Base-by-base conservation (phyloP, 139 green algal genomes). In the Microglena sp. region DNA sequence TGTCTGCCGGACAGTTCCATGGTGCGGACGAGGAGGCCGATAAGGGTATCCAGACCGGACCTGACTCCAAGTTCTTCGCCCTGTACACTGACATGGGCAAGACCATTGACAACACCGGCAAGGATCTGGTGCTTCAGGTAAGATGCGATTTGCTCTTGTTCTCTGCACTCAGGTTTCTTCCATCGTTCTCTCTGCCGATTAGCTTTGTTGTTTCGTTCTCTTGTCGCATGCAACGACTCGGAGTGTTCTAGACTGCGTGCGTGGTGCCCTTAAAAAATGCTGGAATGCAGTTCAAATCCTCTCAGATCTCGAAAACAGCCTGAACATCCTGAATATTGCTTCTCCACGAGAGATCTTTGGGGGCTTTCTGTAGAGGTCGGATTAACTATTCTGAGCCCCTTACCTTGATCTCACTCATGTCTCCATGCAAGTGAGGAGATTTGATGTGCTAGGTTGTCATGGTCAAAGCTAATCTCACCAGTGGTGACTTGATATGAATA, bases 41-140 rank as follows among this genome's bases (percentile, higher is more conserved):
- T 62, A 88, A 88, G 69, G 84, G 89, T 45, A 89, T 95, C 55
- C 74, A 93, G 76, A 95, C 89, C 0, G 67, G 55, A 4, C 82
- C 82, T 3, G 89, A 95, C 71, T 81, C 76, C 33, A 83, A 87
- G 44, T 95, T 90, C 74, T 92, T 81, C 75, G 77, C 87, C 7
- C 79, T 78, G 8, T 88, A 73, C 45, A 45, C 82, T 1, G 62
- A 77, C 50, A 44, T 94, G 27, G 56, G 71, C 33, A 77, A 90
- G 57, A 45, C 71, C 1, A 86, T 93, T 46, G 76, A 80, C 64
- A 95, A 93, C 78, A 80, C 84, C 31, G 84, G 64, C 68, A 95
- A 92, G 78, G 85, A 93, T 62, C 82, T 94, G 46, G 78, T 95
- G 29, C 45, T 95, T 29, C 85, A 91, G 80, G 82, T 87, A 22